Evolutionary conservation across 108 stramenopile genomes (phyloP).

Genomic region (Nannochloropsis granulata): DNA sequence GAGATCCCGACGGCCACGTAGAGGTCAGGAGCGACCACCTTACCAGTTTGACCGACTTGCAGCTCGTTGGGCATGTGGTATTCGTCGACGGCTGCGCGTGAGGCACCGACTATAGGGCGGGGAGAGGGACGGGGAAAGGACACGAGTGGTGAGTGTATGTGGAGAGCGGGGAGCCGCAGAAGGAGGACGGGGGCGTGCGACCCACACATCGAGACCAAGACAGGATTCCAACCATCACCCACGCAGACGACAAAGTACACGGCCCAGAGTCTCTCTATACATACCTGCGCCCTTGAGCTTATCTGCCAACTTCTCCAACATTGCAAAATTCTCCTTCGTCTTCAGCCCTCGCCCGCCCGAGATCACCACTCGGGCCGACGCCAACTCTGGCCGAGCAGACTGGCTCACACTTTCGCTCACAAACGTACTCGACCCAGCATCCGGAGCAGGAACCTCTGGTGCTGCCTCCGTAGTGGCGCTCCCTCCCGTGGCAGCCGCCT

Average conservation of each 20-base stretch:
- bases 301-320: slow-evolving; percentile 85
- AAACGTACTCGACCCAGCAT: slow-evolving; percentile 31
- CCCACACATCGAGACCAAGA: no score
- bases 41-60: slow-evolving; percentile 98
- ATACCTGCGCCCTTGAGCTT: slow-evolving; percentile 61
- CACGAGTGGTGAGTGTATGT: no score
- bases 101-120: slow-evolving; percentile 34
- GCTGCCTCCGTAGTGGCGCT: slow-evolving; percentile 49
- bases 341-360: slow-evolving; percentile 94
- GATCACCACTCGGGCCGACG: slow-evolving; percentile 71
- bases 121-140: background rate
- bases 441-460: slow-evolving; percentile 20
- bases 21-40: slow-evolving; percentile 83
- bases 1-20: slow-evolving; percentile 92
- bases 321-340: slow-evolving; percentile 77
- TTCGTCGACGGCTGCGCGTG: slow-evolving; percentile 93
- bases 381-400: slow-evolving; percentile 86
- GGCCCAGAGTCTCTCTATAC: no score
- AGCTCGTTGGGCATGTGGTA: slow-evolving; percentile 93
- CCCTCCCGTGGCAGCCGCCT: slow-evolving; percentile 50
- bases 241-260: background rate
- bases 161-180: no score
- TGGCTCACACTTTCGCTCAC: slow-evolving; percentile 30
- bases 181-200: no score
- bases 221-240: no score